Evolutionary conservation across 2,329 filamentous ascomycete genomes (phyloP), one percentile per base, ranked within the genome.

Genomic region (Claviceps citrina): DNA sequence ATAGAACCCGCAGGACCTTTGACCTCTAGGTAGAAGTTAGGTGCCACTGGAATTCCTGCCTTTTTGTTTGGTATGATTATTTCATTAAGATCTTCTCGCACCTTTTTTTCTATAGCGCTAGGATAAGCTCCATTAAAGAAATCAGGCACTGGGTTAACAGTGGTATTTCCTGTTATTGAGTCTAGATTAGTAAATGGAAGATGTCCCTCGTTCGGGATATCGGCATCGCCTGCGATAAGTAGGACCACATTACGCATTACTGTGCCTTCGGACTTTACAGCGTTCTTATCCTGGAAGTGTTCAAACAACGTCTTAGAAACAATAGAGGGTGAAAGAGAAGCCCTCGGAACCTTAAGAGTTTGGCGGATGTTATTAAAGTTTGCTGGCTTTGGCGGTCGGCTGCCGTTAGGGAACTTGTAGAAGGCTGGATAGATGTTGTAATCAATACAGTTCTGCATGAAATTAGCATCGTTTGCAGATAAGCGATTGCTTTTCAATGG

Each of bases 1-100:
- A 27, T 5, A 15, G 36, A 22, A 4, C 55, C 54, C 41, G 56
- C 44, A 5, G 57, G 57, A 1, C 57, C 57, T 41, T 65, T 65
- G 0, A 47, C 54, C 36, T 55, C 55, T 1, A 64, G 37, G 43
- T 64, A 64, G 42, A 62, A 61, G 45, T 65, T 66, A 3, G 58
- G 61, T 15, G 46, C 47, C 3, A 59, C 44, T 3, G 61, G 61
- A 32, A 52, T 46, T 39, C 52, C 46, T 12, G 42, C 30, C 35
- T 55, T 43, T 19, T 50, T 56, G 4, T 54, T 58, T 12, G 61
- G 61, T 22, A 61, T 46, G 28, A 63, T 54, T 20, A 8, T 34
- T 5, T 18, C 8, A 16, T 25, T 8, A 3, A 41, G 33, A 12
- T 31, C 39, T 25, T 44, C 30, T 9, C 52, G 50, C 10, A 59